Percentiles rank a stretch among this genome's conserved stretches.
Evolutionary conservation across 257 asterid species (phyloP).

Genomic region (Solanum clarkiae): DNA sequence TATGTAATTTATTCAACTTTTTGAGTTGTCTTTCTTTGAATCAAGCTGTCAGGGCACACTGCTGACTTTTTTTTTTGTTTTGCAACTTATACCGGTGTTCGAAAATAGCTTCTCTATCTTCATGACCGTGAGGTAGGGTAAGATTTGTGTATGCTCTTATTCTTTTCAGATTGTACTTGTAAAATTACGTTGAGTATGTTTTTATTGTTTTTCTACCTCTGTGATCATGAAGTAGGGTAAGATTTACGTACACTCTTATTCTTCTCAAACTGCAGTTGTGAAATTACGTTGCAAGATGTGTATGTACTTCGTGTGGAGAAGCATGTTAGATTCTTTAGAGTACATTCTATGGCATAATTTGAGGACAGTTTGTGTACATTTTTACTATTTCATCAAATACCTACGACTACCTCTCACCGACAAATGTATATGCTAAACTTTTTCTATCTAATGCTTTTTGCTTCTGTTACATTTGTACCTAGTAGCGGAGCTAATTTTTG

Average conservation of each 20-base stretch:
- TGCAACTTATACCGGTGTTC: neutral
- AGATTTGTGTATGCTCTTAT: neutral
- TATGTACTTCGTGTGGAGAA: neutral
- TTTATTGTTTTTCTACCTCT: too few species aligned
- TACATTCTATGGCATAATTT: neutral
- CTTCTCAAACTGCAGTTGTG: fast-evolving
- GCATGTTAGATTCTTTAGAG: conserved; percentile 10
- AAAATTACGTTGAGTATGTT: too few species aligned
- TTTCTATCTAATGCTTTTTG: neutral
- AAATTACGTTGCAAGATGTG: neutral
- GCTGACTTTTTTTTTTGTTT: neutral
- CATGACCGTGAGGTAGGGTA: neutral
- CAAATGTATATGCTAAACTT: too few species aligned
- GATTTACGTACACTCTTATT: neutral
- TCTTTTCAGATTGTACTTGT: fast-evolving
- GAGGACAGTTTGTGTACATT: neutral
- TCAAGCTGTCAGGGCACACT: neutral
- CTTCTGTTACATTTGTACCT: neutral
- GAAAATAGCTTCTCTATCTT: too few species aligned
- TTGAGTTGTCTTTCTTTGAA: neutral
- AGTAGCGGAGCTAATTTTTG: neutral
- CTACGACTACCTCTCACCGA: fast-evolving
- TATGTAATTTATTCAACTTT: neutral
- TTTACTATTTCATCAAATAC: neutral
- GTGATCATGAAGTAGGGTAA: neutral